A percentile compares a stretch with the other conserved stretches of the same genome.
Conservation (phyloP, 345 rosid species). For the Psidium guajava region DNA sequence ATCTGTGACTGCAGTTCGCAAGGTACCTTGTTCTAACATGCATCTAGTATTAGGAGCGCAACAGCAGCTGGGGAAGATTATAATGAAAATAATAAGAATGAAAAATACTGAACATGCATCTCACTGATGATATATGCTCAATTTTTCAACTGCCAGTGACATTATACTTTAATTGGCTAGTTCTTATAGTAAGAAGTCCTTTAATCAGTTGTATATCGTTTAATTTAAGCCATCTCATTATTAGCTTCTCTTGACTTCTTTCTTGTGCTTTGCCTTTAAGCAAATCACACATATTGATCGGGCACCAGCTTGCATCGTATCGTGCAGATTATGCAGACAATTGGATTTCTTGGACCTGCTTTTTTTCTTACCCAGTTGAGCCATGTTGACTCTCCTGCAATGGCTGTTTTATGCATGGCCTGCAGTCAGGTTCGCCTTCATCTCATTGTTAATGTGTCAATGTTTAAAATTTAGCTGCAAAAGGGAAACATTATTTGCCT, state of each 20-base stretch:
- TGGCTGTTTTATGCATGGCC: conserved; percentile 79
- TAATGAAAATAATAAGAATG: background rate
- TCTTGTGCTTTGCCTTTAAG: background rate
- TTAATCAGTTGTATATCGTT: background rate
- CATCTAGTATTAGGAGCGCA: background rate
- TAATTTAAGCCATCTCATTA: background rate
- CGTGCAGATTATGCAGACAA: conserved; percentile 82
- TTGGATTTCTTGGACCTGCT: conserved; percentile 96
- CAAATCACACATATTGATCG: background rate
- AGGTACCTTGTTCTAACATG: conserved; percentile 35
- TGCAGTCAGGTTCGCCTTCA: conserved; percentile 66
- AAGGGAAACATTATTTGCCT: background rate
- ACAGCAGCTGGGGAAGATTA: background rate
- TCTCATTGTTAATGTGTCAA: background rate
- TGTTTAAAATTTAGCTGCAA: background rate
- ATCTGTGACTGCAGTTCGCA: conserved; percentile 76
- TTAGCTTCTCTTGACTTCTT: background rate
- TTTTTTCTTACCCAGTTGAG: conserved; percentile 92
- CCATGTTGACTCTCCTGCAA: conserved; percentile 80
- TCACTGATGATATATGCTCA: background rate
- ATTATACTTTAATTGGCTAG: background rate
- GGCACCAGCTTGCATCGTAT: background rate
- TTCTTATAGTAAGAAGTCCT: background rate
- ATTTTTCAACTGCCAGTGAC: background rate
- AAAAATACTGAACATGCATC: background rate